A percentile compares a stretch with the other conserved stretches of the same genome.
Evolutionary conservation across 108 stramenopile genomes (phyloP).

Genomic region (Mediolabrus comicus): DNA sequence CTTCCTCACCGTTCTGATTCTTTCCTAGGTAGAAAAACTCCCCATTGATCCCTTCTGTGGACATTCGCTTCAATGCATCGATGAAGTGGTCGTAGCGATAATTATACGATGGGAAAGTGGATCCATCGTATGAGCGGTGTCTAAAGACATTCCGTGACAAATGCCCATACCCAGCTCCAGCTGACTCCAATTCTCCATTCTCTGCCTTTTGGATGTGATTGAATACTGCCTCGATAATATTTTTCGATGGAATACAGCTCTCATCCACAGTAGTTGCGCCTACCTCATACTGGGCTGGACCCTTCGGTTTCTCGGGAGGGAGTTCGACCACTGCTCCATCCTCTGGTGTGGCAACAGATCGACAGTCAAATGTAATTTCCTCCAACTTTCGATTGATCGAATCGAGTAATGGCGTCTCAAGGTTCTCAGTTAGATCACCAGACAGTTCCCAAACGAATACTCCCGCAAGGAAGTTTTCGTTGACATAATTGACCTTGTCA

Average conservation of each 20-base stretch:
- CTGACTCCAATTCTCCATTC: constrained; percentile 23
- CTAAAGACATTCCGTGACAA: constrained; percentile 24
- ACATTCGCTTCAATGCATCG: constrained; percentile 24
- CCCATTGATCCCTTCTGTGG: constrained; percentile 28
- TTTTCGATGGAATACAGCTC: background rate
- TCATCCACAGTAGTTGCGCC: constrained; percentile 5
- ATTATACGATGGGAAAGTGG: constrained; percentile 30
- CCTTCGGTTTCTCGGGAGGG: constrained; percentile 35
- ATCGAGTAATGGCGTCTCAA: constrained; percentile 38
- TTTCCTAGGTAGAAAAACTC: constrained; percentile 29
- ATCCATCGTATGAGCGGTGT: constrained; percentile 32
- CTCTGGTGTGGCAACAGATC: constrained; percentile 14
- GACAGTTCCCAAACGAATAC: constrained; percentile 43
- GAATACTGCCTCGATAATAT: constrained; percentile 15
- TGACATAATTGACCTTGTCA: constrained; percentile 44
- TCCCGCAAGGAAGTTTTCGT: constrained; percentile 32
- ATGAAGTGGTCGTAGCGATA: constrained; percentile 36
- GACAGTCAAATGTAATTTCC: constrained; percentile 43
- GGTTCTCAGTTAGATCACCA: constrained; percentile 10
- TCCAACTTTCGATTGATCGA: constrained; percentile 42
- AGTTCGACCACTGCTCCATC: constrained; percentile 30
- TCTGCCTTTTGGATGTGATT: constrained; percentile 30
- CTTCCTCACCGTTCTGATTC: constrained; percentile 9
- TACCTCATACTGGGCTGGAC: constrained; percentile 16
- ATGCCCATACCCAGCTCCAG: constrained; percentile 13